Percentiles rank a stretch among this genome's conserved stretches.
Conservation (phyloP, 441 rosid genomes). For the Caryocar brasiliense region DNA sequence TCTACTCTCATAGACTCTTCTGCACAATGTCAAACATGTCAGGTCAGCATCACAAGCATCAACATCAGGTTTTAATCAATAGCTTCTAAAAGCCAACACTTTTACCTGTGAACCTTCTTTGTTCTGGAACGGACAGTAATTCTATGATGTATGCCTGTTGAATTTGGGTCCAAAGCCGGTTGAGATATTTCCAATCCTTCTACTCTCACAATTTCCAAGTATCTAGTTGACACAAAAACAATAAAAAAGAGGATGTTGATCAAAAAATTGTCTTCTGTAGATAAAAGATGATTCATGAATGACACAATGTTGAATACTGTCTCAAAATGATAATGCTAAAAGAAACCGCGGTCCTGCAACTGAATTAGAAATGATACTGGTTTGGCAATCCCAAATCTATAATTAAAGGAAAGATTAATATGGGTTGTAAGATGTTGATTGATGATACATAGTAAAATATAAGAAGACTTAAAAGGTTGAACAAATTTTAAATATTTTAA, state of each 20-base stretch:
- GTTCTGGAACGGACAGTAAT: slow-evolving; percentile 66
- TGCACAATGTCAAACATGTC: slow-evolving; percentile 25
- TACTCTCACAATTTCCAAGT: slow-evolving; percentile 59
- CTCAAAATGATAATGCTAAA: background rate
- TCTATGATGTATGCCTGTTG: slow-evolving; percentile 85
- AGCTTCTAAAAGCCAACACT: background rate
- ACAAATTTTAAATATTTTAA: no score
- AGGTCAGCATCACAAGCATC: slow-evolving; percentile 12
- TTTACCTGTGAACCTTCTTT: slow-evolving; percentile 66
- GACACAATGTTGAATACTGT: background rate
- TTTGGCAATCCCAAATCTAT: background rate
- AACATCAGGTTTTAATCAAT: background rate
- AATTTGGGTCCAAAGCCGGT: slow-evolving; percentile 87
- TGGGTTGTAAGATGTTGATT: background rate
- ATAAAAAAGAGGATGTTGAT: no score
- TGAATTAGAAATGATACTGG: background rate
- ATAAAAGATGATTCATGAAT: background rate
- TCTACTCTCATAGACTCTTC: slow-evolving; percentile 69
- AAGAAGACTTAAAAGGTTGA: no score
- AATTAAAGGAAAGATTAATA: background rate
- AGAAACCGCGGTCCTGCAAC: background rate
- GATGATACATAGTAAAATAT: no score
- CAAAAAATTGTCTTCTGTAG: background rate
- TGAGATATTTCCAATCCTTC: slow-evolving; percentile 95
- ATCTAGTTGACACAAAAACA: slow-evolving; percentile 29